A percentile compares a stretch with the other conserved stretches of the same genome.
Conservation (phyloP, 179 eudicot species). For the Heliamphora ciliata region DNA sequence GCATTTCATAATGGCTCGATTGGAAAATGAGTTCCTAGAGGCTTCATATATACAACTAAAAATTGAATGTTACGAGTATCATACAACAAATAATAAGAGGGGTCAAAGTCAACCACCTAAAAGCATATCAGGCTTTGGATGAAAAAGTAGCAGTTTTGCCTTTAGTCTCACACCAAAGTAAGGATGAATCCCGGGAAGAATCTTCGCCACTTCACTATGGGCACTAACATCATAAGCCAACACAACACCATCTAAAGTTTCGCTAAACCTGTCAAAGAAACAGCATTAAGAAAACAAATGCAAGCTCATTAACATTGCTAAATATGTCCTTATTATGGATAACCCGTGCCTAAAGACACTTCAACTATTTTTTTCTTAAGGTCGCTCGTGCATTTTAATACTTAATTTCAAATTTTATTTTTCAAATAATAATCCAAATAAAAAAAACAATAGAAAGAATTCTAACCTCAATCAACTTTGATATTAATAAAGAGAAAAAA, state of each 20-base stretch:
- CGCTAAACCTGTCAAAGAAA: constrained; percentile 47
- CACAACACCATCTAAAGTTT: constrained; percentile 71
- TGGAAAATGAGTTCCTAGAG: background rate
- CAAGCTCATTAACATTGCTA: background rate
- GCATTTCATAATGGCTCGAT: background rate
- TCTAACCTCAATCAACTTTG: too few species aligned
- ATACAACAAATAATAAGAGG: background rate
- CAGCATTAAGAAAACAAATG: background rate
- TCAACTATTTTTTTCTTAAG: too few species aligned
- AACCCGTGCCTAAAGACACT: too few species aligned
- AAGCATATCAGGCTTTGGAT: constrained; percentile 72
- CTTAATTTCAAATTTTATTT: too few species aligned
- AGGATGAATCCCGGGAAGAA: constrained; percentile 59
- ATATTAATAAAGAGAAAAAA: too few species aligned
- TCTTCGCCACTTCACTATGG: constrained; percentile 36
- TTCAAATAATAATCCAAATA: too few species aligned
- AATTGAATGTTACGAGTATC: background rate
- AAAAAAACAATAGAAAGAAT: too few species aligned
- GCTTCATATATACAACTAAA: background rate
- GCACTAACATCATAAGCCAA: constrained; percentile 55
- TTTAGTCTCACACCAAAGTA: constrained; percentile 47
- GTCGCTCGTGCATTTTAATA: too few species aligned
- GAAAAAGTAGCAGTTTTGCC: constrained; percentile 57
- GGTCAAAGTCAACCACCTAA: constrained; percentile 39
- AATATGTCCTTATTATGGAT: background rate